Evolutionary conservation across 2,329 filamentous ascomycete genomes (phyloP).

Genomic region (Phialocephala sp.): DNA sequence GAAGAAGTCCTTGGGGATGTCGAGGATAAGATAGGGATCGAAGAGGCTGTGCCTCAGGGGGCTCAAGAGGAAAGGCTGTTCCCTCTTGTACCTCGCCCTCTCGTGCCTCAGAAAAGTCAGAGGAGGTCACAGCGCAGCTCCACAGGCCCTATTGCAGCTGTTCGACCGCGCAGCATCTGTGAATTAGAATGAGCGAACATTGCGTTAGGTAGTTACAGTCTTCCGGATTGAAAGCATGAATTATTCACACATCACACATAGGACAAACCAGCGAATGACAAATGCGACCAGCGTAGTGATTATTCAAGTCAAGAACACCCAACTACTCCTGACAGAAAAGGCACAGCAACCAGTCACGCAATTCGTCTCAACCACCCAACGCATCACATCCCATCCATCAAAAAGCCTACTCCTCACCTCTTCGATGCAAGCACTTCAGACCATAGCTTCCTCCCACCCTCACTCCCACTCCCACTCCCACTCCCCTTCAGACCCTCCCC

Average conservation of each 20-base stretch:
- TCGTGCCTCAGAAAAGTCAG: too few species aligned
- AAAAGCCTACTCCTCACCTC: too few species aligned
- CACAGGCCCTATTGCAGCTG: not conserved
- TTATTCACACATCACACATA: not conserved
- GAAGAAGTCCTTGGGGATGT: not conserved
- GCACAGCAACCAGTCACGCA: too few species aligned
- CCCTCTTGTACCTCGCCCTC: not conserved
- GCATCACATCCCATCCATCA: too few species aligned
- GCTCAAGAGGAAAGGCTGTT: not conserved
- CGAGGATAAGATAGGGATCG: not conserved
- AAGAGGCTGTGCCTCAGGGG: not conserved
- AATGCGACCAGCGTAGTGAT: not conserved
- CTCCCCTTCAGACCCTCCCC: too few species aligned
- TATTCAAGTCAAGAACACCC: not conserved
- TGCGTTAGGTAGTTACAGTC: not conserved
- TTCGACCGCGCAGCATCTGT: not conserved
- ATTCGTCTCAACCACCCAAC: too few species aligned
- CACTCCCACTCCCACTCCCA: too few species aligned
- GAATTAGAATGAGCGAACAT: constrained; percentile 2
- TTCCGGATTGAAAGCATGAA: not conserved
- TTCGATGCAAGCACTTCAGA: too few species aligned
- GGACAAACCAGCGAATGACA: not conserved
- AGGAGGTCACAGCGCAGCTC: not conserved
- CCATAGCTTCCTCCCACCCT: too few species aligned
- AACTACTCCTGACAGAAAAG: not conserved